Conservation (phyloP, 495 filamentous ascomycete species). For the Hypoxylon crocopeplum region DNA sequence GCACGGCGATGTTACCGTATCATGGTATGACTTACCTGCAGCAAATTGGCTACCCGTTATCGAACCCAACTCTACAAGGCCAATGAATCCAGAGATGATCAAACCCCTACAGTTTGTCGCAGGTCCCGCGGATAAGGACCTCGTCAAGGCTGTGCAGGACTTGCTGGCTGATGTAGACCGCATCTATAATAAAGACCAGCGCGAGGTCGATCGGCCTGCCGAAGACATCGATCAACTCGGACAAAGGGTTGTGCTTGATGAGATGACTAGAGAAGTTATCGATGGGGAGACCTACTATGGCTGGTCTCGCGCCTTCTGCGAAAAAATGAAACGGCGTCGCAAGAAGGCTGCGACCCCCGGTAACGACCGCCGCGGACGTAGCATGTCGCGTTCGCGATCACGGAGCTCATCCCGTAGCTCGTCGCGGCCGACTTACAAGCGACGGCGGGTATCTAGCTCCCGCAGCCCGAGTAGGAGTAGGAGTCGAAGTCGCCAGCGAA, state of each 20-base stretch:
- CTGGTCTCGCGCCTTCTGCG: conserved; percentile 82
- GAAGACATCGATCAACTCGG: conserved; percentile 77
- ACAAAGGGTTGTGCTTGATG: conserved; percentile 66
- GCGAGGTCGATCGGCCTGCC: conserved; percentile 39
- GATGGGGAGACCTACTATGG: conserved; percentile 81
- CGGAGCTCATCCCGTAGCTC: conserved; percentile 39
- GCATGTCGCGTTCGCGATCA: conserved; percentile 45
- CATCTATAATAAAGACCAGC: conserved; percentile 59
- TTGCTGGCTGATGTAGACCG: conserved; percentile 72
- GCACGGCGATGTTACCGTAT: conserved; percentile 77
- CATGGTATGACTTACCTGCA: conserved; percentile 86
- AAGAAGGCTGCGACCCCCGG: conserved; percentile 39
- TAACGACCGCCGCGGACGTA: conserved; percentile 28
- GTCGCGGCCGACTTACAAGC: conserved; percentile 42
- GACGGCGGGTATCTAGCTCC: conserved; percentile 41
- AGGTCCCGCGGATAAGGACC: conserved; percentile 73
- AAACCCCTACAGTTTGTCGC: conserved; percentile 75
- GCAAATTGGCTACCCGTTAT: conserved; percentile 82
- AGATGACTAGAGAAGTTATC: conserved; percentile 64
- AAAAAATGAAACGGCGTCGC: conserved; percentile 74
- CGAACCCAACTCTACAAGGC: conserved; percentile 72
- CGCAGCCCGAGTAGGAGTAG: conserved; percentile 23
- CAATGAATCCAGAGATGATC: conserved; percentile 74
- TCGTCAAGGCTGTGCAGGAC: conserved; percentile 69
- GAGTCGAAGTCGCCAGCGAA: conserved; percentile 29